Conservation (phyloP, 2,329 filamentous ascomycete genomes). For the Cytospora piceicola region DNA sequence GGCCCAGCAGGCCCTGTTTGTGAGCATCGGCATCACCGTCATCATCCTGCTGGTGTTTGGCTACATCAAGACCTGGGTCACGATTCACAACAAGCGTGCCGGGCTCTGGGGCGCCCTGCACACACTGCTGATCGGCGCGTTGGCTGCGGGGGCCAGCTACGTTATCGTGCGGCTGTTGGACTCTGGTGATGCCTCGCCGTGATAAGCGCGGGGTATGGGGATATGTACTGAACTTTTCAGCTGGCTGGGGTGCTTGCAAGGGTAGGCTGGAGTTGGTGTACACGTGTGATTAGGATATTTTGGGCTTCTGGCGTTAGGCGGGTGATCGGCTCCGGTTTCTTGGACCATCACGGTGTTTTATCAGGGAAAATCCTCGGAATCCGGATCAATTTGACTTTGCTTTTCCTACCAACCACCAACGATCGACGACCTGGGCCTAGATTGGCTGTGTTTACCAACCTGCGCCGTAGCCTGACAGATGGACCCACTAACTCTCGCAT, state of each 20-base stretch:
- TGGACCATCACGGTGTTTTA: not conserved
- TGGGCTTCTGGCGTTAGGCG: not conserved
- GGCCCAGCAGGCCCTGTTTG: conserved; percentile 56
- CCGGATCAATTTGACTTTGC: not conserved
- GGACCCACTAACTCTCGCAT: not conserved
- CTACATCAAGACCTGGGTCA: conserved; percentile 64
- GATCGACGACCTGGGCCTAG: not conserved
- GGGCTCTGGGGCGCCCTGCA: conserved; percentile 64
- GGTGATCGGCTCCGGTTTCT: not conserved
- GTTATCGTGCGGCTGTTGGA: conserved; percentile 63
- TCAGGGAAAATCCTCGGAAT: not conserved
- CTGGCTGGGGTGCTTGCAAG: too few relatives aligned
- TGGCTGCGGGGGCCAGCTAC: conserved; percentile 70
- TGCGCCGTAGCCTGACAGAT: not conserved
- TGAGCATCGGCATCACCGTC: conserved; percentile 64
- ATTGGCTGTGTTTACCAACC: not conserved
- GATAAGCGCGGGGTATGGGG: not conserved
- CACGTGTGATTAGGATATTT: not conserved
- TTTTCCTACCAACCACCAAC: not conserved
- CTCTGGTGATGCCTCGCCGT: conserved; percentile 31
- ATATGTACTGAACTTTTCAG: not conserved
- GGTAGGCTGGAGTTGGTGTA: not conserved
- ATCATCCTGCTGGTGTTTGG: conserved; percentile 66
- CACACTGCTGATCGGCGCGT: conserved; percentile 66
- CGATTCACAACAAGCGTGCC: conserved; percentile 54